Base-by-base conservation (phyloP, 192 early-diverging fungal species). In the Coemansia biformis region DNA sequence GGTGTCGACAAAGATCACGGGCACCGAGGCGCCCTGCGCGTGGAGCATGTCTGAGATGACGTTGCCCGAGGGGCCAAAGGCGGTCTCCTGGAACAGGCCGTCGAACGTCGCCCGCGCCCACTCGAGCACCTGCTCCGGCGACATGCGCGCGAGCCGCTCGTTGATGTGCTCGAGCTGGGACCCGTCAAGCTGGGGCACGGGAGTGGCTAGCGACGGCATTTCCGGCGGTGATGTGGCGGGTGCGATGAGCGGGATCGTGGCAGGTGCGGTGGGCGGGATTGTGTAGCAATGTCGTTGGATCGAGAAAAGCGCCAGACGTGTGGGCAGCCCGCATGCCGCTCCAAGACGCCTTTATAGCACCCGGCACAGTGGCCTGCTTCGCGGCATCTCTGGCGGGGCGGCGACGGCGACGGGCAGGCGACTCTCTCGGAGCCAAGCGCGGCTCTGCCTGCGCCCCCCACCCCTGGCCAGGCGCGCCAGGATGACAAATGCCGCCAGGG, bases 1-100 rank as follows among this genome's bases (percentile, higher is more conserved):
- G 4, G 94, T 97, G 69, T 97, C 94, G 46, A 97, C 68, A 48
- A 97, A 97, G 56, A 97, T 88, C 18, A 94, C 77, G 10, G 79
- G 64, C 6, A 75, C 63, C 11, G 84, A 76, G 24, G 77, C 53
- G 42, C 73, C 78, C 24, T 26, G 24, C 38, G 87, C 83, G 45
- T 74, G 73, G 46, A 92, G 79, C 70, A 97, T 87, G 68, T 97
- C 89, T 26, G 87, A 61, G 47, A 88, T 89, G 49, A 85, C 91
- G 54, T 88, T 79, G 29, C 93, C 93, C 5, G 93, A 91, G 21
- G 88, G 81, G 6, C 93, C 93, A 65, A 97, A 94, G 18, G 93
- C 91, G 19, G 93, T 94, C 33, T 90, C 93, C 63, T 97, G 93
- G 64, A 83, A 91, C 13, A 97, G 78, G 11, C 78, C 77, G 15